These are phyloP conservation scores for Colletotrichum phormii DNA, from an alignment of 2,329 filamentous ascomycete genomes.

Conservation along the genomic window DNA sequence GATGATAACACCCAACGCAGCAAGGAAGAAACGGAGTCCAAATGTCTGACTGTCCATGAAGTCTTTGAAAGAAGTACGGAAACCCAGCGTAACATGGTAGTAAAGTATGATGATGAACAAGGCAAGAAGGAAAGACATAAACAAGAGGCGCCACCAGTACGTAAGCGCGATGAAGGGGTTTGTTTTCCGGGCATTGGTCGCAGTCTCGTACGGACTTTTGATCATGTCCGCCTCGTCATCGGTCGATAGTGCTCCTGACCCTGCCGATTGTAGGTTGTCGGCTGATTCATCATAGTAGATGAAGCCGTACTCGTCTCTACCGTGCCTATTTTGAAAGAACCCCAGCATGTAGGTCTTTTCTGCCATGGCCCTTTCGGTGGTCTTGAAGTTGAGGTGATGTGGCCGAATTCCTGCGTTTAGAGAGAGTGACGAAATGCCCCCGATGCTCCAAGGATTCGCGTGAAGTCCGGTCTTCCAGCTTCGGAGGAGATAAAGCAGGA, in stretches of 20 bases:
- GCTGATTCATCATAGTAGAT: constrained; percentile 44
- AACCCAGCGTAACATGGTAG: constrained; percentile 46
- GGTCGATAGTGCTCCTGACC: background rate
- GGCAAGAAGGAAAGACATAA: constrained; percentile 47
- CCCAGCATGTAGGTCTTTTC: constrained; percentile 45
- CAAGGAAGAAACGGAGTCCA: constrained; percentile 56
- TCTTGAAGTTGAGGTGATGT: constrained; percentile 37
- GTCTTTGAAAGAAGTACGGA: constrained; percentile 43
- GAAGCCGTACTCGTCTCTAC: constrained; percentile 47
- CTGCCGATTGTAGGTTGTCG: constrained; percentile 34
- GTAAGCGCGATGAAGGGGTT: constrained; percentile 51
- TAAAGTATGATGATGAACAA: constrained; percentile 53
- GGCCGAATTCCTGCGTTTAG: constrained; percentile 45
- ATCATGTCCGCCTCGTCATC: constrained; percentile 8
- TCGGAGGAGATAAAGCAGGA: constrained; percentile 44
- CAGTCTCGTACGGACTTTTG: background rate
- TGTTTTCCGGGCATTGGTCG: constrained; percentile 7
- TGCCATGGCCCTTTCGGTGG: constrained; percentile 38
- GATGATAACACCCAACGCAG: constrained; percentile 53
- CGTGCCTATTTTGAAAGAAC: constrained; percentile 41
- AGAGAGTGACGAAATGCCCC: constrained; percentile 49
- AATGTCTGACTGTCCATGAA: constrained; percentile 55
- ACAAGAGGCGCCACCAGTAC: constrained; percentile 47
- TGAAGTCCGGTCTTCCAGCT: constrained; percentile 52
- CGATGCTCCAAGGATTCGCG: constrained; percentile 55